Conservation (phyloP, 1,139 yeast genomes). For the Komagataea norvegica region DNA sequence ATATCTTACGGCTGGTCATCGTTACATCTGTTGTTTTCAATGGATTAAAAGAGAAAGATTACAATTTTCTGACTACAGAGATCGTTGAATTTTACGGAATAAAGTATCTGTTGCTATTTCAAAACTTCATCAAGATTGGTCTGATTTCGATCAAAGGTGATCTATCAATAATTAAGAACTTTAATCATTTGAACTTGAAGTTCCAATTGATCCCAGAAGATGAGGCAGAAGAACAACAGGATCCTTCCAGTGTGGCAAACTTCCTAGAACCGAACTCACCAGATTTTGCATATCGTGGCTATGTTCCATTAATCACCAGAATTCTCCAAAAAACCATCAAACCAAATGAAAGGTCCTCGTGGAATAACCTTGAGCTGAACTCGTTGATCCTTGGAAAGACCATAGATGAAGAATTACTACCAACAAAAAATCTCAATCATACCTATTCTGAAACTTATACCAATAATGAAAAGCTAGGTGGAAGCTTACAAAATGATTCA, state of each 20-base stretch:
- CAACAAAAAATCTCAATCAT: constrained; percentile 26
- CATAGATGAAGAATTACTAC: constrained; percentile 31
- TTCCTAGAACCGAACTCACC: constrained; percentile 30
- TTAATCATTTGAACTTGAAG: constrained; percentile 23
- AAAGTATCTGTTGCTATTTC: constrained; percentile 37
- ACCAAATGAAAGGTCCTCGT: constrained; percentile 17
- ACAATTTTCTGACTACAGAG: constrained; percentile 44
- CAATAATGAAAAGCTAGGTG: constrained; percentile 24
- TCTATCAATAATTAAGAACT: constrained; percentile 30
- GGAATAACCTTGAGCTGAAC: constrained; percentile 20
- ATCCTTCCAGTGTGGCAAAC: constrained; percentile 20
- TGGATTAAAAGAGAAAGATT: constrained; percentile 61
- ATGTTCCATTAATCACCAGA: constrained; percentile 41
- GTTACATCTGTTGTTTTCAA: constrained; percentile 55
- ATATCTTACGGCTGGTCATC: constrained; percentile 43
- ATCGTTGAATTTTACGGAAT: constrained; percentile 59
- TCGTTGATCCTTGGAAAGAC: constrained; percentile 32
- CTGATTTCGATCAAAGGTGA: constrained; percentile 29
- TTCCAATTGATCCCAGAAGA: constrained; percentile 28
- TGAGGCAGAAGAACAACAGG: constrained; percentile 16
- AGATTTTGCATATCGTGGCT: constrained; percentile 40
- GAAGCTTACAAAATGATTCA: constrained; percentile 28
- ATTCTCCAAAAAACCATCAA: constrained; percentile 35
- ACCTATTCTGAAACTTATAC: constrained; percentile 9
- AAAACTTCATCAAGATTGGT: constrained; percentile 37